Conservation (phyloP, 139 green algal species). For the Ettlia oleoabundans region DNA sequence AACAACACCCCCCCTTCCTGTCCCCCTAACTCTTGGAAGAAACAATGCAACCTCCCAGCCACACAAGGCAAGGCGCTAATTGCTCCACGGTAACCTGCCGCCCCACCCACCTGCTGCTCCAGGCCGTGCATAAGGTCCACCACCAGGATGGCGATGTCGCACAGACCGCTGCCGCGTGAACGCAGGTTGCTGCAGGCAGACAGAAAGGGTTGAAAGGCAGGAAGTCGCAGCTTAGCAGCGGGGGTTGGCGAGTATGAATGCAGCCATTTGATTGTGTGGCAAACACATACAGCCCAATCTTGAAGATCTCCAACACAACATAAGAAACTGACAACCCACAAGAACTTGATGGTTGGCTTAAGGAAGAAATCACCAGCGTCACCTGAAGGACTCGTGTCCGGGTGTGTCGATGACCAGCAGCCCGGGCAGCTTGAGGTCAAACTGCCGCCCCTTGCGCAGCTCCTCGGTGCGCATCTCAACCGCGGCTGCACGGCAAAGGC, state of each 20-base stretch:
- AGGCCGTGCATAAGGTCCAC: constrained; percentile 98
- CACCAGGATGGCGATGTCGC: constrained; percentile 98
- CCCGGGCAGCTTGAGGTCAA: constrained; percentile 89
- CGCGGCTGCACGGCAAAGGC: constrained; percentile 7
- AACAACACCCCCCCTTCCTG: too few relatives aligned
- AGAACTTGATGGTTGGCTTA: too few relatives aligned
- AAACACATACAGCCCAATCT: too few relatives aligned
- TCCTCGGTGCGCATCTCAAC: constrained; percentile 75
- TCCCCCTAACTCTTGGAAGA: too few relatives aligned
- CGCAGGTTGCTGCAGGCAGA: constrained; percentile 85
- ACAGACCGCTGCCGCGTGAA: constrained; percentile 90
- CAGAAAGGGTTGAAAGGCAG: constrained; percentile 93
- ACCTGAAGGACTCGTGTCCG: constrained; percentile 44
- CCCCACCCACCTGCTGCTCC: constrained; percentile 68
- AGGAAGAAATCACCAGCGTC: background rate
- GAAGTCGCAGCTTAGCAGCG: background rate
- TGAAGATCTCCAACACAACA: too few relatives aligned
- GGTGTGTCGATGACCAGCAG: constrained; percentile 99
- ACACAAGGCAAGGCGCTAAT: too few relatives aligned
- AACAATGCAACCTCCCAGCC: too few relatives aligned
- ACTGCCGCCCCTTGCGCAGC: constrained; percentile 64
- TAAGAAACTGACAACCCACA: too few relatives aligned
- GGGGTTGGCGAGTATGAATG: background rate
- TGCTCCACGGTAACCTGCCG: background rate
- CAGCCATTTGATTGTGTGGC: background rate